Percentiles rank a stretch among this genome's conserved stretches.
Conservation (phyloP, 2,329 filamentous ascomycete species). For the Magnaporthiopsis incrustans region DNA sequence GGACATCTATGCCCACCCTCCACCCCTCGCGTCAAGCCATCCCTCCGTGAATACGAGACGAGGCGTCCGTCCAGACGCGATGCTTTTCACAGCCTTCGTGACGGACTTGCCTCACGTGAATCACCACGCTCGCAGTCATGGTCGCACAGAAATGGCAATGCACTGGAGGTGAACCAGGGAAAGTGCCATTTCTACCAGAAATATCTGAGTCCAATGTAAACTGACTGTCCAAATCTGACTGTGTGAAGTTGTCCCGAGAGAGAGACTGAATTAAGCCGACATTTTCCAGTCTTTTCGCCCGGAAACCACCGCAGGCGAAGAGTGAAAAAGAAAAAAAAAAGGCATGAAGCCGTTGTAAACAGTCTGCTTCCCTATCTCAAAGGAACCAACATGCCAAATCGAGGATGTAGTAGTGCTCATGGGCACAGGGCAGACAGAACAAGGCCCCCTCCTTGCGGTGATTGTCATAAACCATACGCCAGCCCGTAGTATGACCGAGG, state of each 20-base stretch:
- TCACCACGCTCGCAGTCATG: background rate
- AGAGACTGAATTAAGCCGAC: background rate
- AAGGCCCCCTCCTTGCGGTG: background rate
- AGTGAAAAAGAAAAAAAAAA: background rate
- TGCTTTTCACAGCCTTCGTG: conserved; percentile 1
- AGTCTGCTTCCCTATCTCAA: background rate
- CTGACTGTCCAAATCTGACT: background rate
- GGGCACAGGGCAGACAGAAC: background rate
- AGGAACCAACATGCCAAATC: background rate
- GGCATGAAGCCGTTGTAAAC: background rate
- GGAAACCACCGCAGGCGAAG: background rate
- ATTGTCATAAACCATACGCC: background rate
- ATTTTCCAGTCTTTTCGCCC: background rate
- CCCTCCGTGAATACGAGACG: background rate
- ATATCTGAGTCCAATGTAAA: background rate
- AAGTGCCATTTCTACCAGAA: background rate
- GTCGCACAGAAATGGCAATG: background rate
- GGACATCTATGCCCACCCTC: background rate
- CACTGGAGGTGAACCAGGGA: background rate
- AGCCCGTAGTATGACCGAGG: background rate
- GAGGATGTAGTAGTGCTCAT: background rate
- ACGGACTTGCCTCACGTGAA: background rate
- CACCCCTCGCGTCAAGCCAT: background rate
- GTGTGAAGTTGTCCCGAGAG: background rate
- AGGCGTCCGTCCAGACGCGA: background rate